Evolutionary conservation across 1,284 basidiomycete genomes (phyloP).

Genomic region (Apiotrichum mycotoxinovorans): DNA sequence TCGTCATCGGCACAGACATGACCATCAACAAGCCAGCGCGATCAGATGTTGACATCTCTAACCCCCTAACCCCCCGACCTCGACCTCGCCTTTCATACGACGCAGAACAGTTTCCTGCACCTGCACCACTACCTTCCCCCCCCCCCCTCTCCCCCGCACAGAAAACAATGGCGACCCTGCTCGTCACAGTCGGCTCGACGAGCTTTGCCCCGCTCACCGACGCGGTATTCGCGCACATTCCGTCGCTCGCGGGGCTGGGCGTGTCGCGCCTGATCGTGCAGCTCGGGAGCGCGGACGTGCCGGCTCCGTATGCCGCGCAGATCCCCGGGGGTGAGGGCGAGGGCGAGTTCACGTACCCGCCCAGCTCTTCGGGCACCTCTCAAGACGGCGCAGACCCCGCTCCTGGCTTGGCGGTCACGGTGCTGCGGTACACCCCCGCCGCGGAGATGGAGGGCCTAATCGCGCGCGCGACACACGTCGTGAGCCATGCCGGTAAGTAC

Average conservation of each 20-base stretch:
- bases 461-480: constrained; percentile 66
- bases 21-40: too few species aligned
- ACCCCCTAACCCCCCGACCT: too few species aligned
- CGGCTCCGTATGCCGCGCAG: constrained; percentile 5
- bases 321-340: constrained; percentile 16
- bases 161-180: constrained; percentile 47
- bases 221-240: constrained; percentile 59
- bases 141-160: neutral
- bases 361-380: too few species aligned
- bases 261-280: constrained; percentile 66
- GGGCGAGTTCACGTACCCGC: neutral
- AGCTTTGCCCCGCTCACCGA: constrained; percentile 69
- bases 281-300: constrained; percentile 58
- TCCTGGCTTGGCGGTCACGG: too few species aligned
- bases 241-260: constrained; percentile 58
- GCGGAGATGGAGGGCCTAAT: constrained; percentile 61
- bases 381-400: too few species aligned
- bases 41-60: too few species aligned
- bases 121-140: too few species aligned
- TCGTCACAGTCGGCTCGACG: constrained; percentile 90
- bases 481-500: constrained; percentile 86
- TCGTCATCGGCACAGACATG: neutral
- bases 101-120: neutral
- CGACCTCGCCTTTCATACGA: too few species aligned
- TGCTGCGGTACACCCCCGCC: constrained; percentile 69